Base-by-base conservation (phyloP, 2,329 filamentous ascomycete genomes). In the Aspergillus flavus region DNA sequence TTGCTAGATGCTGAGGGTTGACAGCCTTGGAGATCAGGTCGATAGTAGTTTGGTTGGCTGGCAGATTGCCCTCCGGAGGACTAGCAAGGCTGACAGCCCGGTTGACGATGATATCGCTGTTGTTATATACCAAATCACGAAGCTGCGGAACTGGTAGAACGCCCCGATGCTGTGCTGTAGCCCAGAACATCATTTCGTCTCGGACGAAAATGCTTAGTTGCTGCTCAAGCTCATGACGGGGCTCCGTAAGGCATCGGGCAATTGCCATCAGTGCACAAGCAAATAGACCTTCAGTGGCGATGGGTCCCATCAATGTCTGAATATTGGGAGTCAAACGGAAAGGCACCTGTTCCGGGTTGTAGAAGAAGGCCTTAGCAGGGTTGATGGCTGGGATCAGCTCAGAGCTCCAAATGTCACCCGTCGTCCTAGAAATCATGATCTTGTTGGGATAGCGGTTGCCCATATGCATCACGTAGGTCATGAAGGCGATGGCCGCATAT, bases 381-480 rank as follows among this genome's bases (percentile, higher is more conserved):
- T 92, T 91, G 88, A 99, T 94, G 68, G 90, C 91, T 0, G 95
- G 93, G 79, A 98, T 92, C 58, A 98, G 84, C 78, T 99, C 95
- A 9, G 93, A 93, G 55, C 93, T 94, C 96, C 96, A 99, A 69
- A 99, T 91, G 73, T 96, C 95, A 68, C 96, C 96, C 6, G 91
- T 93, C 34, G 87, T 87, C 28, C 93, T 90, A 12, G 93, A 91
- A 73, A 99, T 96, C 79, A 91, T 91, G 78, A 98, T 90, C 84
- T 99, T 99, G 79, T 94, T 93, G 6, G 95, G 96, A 78, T 95
- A 97, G 34, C 95, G 91, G 76, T 93, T 93, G 76, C 94, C 93
- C 89, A 99, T 98, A 81, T 94, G 94, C 82, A 99, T 90, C 63
- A 97, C 91, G 76, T 98, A 99, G 4, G 95, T 98, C 91, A 99